Conservation (phyloP, 192 early-diverging fungal genomes). For the Borealophlyctis nickersoniae region DNA sequence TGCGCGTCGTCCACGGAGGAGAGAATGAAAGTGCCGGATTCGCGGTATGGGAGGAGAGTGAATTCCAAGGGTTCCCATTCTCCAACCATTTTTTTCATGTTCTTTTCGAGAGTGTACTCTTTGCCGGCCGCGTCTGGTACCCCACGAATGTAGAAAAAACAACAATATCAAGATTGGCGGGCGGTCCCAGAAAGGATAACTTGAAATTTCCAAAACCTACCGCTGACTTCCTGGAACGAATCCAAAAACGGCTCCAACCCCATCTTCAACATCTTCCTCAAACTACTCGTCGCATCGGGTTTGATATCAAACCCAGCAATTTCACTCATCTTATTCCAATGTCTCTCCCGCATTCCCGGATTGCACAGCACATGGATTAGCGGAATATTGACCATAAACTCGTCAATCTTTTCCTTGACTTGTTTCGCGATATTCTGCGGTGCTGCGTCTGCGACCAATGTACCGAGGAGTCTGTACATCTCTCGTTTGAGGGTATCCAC, state of each 20-base stretch:
- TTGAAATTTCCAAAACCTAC: conserved; percentile 37
- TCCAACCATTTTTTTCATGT: conserved; percentile 56
- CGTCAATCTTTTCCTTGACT: conserved; percentile 63
- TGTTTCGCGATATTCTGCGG: conserved; percentile 58
- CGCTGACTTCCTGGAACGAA: conserved; percentile 58
- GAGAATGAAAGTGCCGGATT: conserved; percentile 58
- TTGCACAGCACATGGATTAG: conserved; percentile 63
- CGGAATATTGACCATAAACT: conserved; percentile 58
- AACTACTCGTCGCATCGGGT: conserved; percentile 47
- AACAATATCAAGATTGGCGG: too few species aligned
- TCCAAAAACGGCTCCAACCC: conserved; percentile 49
- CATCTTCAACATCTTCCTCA: conserved; percentile 62
- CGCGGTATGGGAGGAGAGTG: conserved; percentile 53
- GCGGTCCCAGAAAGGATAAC: background rate
- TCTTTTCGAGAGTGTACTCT: conserved; percentile 66
- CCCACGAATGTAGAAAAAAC: too few species aligned
- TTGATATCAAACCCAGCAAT: conserved; percentile 49
- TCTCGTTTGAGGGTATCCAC: conserved; percentile 59
- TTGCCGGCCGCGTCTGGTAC: conserved; percentile 55
- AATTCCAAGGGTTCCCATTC: conserved; percentile 62
- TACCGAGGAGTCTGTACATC: conserved; percentile 54
- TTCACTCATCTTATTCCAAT: conserved; percentile 49
- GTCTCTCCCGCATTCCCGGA: conserved; percentile 59
- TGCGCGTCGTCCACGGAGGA: conserved; percentile 58
- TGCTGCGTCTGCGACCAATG: conserved; percentile 50